Percentiles rank a stretch among this genome's conserved stretches.
phyloP scores from a whole-genome alignment of 192 early-diverging fungal genomes.

The Helicostylum pulchrum region DNA sequence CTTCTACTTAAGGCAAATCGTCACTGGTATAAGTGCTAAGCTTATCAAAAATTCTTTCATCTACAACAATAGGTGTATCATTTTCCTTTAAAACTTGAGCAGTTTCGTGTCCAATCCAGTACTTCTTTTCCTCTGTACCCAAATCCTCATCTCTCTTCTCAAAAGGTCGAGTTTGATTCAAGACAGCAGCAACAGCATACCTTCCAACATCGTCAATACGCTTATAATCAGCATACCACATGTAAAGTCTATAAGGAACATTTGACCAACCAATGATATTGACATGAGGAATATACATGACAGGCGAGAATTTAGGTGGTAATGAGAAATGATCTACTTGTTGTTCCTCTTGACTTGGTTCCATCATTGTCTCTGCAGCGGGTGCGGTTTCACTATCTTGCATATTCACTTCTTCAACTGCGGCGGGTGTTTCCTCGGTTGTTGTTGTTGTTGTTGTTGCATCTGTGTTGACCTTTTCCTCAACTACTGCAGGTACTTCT shows the following conservation, averaged over 20 bases:
- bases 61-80: conserved; percentile 29
- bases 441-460: too few relatives aligned
- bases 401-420: conserved; percentile 10
- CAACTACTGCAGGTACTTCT: conserved; percentile 14
- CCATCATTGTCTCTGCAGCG: not conserved
- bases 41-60: conserved; percentile 18
- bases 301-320: conserved; percentile 29
- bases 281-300: conserved; percentile 41
- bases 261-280: conserved; percentile 46
- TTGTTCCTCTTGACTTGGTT: conserved; percentile 18
- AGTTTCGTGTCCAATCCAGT: conserved; percentile 34
- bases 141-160: conserved; percentile 23
- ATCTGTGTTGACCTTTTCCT: conserved; percentile 8
- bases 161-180: conserved; percentile 32
- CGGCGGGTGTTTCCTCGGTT: conserved; percentile 12
- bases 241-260: conserved; percentile 39
- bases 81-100: conserved; percentile 23
- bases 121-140: conserved; percentile 31
- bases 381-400: not conserved
- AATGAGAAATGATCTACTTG: conserved; percentile 23
- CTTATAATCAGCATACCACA: conserved; percentile 38
- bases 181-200: conserved; percentile 30
- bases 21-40: conserved; percentile 28
- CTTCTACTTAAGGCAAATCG: conserved; percentile 7
- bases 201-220: conserved; percentile 40